These are phyloP conservation scores for Limonium bicolor DNA, from an alignment of 148 eudicot genomes.

Conservation along the genomic window DNA sequence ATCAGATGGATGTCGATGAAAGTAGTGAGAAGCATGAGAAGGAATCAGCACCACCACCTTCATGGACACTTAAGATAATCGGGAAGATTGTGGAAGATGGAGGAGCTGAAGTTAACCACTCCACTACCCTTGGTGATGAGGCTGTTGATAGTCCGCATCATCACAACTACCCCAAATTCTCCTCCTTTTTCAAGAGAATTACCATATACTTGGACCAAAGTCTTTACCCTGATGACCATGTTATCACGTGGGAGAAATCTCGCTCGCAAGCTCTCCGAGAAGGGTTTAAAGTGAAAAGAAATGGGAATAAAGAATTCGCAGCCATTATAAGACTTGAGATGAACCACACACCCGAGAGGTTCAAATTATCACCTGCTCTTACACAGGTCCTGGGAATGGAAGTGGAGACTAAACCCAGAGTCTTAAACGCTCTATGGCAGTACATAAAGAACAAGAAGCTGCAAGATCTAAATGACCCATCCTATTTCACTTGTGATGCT, in stretches of 20 bases:
- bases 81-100: slow-evolving; percentile 76
- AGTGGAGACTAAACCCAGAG: slow-evolving; percentile 68
- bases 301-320: slow-evolving; percentile 83
- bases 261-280: slow-evolving; percentile 64
- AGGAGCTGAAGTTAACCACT: slow-evolving; percentile 18
- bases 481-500: slow-evolving; percentile 62
- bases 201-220: slow-evolving; percentile 79
- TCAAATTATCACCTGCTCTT: slow-evolving; percentile 54
- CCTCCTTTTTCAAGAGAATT: slow-evolving; percentile 71
- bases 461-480: slow-evolving; percentile 63
- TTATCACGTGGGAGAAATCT: slow-evolving; percentile 70
- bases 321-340: slow-evolving; percentile 77
- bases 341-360: slow-evolving; percentile 75
- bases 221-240: slow-evolving; percentile 71
- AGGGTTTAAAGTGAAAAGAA: slow-evolving; percentile 89
- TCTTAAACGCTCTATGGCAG: slow-evolving; percentile 82
- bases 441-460: slow-evolving; percentile 66
- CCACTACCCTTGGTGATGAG: slow-evolving; percentile 7
- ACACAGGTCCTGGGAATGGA: slow-evolving; percentile 69
- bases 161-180: slow-evolving; percentile 77
- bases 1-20: slow-evolving; percentile 12
- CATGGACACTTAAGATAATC: slow-evolving; percentile 78
- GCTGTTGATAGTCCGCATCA: slow-evolving; percentile 11
- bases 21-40: too few species aligned
- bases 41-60: slow-evolving; percentile 64